Evolutionary conservation across 257 asterid genomes (phyloP).

Genomic region (Leonotis leonurus): DNA sequence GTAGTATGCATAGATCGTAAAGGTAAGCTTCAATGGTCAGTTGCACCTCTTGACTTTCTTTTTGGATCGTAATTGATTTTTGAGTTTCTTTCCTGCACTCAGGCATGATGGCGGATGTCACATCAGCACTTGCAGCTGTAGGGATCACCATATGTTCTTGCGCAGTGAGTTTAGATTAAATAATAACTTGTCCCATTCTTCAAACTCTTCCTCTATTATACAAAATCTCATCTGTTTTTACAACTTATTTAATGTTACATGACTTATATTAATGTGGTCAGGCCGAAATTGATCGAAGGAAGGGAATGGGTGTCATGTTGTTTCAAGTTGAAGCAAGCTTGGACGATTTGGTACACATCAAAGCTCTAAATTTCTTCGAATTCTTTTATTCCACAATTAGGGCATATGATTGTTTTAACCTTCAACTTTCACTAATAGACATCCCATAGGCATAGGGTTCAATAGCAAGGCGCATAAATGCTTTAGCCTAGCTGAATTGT

Average conservation of each 20-base stretch:
- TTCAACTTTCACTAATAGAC: background rate
- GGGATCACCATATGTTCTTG: conserved; percentile 76
- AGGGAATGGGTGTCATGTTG: conserved; percentile 71
- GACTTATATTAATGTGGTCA: conserved; percentile 21
- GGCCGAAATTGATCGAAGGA: conserved; percentile 74
- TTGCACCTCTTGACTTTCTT: background rate
- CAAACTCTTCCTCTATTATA: too few species aligned
- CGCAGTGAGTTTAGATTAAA: conserved; percentile 51
- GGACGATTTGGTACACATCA: conserved; percentile 60
- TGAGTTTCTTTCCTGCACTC: background rate
- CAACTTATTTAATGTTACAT: background rate
- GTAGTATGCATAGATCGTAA: conserved; percentile 70
- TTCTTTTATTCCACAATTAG: too few species aligned
- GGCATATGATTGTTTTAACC: background rate
- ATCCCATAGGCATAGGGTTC: too few species aligned
- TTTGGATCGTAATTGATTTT: background rate
- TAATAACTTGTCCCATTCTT: background rate
- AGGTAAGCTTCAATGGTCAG: conserved; percentile 34
- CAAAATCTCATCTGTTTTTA: background rate
- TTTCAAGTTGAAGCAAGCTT: conserved; percentile 73
- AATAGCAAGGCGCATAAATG: too few species aligned
- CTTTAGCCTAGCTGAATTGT: too few species aligned
- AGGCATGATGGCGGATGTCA: conserved; percentile 92
- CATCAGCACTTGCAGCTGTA: conserved; percentile 67
- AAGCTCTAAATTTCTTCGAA: background rate